Evolutionary conservation across 768 basidiomycete species (phyloP).

Genomic region (Suillus weaverae): DNA sequence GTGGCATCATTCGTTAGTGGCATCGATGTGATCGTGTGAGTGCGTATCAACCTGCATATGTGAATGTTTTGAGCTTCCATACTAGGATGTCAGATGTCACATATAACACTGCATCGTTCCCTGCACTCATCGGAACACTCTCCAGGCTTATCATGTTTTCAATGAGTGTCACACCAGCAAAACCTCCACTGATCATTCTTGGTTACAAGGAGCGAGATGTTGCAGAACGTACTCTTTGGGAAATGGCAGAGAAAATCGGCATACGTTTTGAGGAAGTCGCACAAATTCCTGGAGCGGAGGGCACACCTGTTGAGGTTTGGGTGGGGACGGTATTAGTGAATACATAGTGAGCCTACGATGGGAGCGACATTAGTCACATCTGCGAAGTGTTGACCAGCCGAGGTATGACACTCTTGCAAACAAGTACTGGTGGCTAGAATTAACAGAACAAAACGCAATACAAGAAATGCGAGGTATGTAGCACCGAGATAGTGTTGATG

Average conservation of each 20-base stretch:
- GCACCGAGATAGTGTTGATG: not conserved
- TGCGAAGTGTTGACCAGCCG: not conserved
- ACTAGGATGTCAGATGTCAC: slow-evolving; percentile 91
- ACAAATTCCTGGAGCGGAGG: slow-evolving; percentile 57
- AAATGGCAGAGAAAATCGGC: slow-evolving; percentile 49
- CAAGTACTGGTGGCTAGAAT: not conserved
- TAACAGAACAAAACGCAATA: not conserved
- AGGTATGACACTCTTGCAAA: not conserved
- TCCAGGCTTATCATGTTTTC: slow-evolving; percentile 41
- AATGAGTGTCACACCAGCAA: slow-evolving; percentile 13
- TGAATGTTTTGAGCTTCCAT: not conserved
- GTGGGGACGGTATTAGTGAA: slow-evolving; percentile 33
- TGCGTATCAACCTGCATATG: slow-evolving; percentile 11
- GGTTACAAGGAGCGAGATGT: slow-evolving; percentile 88
- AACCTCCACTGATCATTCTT: slow-evolving; percentile 56
- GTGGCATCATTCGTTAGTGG: slow-evolving; percentile 36
- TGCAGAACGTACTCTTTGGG: slow-evolving; percentile 77
- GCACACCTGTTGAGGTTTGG: slow-evolving; percentile 72
- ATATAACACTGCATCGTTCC: slow-evolving; percentile 87
- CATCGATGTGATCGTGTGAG: slow-evolving; percentile 73
- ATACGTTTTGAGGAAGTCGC: slow-evolving; percentile 59
- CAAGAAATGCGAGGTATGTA: not conserved
- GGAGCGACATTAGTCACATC: not conserved
- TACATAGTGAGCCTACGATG: not conserved
- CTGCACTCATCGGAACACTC: slow-evolving; percentile 71